phyloP scores from a whole-genome alignment of 1,284 basidiomycete genomes.

The Pseudomicrostroma phylloplanum region DNA sequence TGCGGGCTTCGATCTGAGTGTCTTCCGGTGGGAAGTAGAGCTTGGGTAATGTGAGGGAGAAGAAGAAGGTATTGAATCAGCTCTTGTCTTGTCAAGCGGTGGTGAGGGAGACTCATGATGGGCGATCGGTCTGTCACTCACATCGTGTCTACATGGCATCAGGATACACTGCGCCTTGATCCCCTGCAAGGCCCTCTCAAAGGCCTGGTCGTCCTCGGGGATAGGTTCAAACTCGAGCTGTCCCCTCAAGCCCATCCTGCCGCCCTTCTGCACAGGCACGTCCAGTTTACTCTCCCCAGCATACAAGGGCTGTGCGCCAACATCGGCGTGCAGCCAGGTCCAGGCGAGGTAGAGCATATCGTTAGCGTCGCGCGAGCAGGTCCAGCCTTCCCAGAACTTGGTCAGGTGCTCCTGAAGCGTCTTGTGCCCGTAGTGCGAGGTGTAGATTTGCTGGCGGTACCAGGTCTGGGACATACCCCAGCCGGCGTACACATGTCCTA shows the following conservation, averaged over 20 bases:
- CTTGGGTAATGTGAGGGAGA: not conserved
- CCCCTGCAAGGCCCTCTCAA: slow-evolving; percentile 20
- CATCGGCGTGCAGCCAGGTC: slow-evolving; percentile 27
- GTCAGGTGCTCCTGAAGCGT: slow-evolving; percentile 12
- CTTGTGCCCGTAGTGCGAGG: slow-evolving; percentile 21
- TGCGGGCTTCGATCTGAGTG: slow-evolving; percentile 18
- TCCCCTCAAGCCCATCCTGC: slow-evolving; percentile 12
- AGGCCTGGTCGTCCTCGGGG: slow-evolving; percentile 22
- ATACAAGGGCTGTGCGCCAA: slow-evolving; percentile 23
- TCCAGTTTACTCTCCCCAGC: slow-evolving; percentile 1
- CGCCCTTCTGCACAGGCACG: slow-evolving; percentile 19
- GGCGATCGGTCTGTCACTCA: too few relatives aligned
- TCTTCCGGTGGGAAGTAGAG: slow-evolving; percentile 39
- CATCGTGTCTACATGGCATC: slow-evolving; percentile 14
- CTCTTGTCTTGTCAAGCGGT: too few relatives aligned
- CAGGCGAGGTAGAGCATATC: slow-evolving; percentile 26
- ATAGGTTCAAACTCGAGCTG: slow-evolving; percentile 13
- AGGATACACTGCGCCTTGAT: slow-evolving; percentile 26
- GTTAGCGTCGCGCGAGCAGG: slow-evolving; percentile 26
- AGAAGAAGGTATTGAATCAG: too few relatives aligned
- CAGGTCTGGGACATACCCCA: slow-evolving; percentile 37
- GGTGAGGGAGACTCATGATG: too few relatives aligned
- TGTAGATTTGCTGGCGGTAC: slow-evolving; percentile 25
- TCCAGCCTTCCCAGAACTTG: slow-evolving; percentile 24
- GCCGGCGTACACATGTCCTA: slow-evolving; percentile 31